Conservation (phyloP, 768 basidiomycete genomes). For the Tubosaeta sp. region DNA sequence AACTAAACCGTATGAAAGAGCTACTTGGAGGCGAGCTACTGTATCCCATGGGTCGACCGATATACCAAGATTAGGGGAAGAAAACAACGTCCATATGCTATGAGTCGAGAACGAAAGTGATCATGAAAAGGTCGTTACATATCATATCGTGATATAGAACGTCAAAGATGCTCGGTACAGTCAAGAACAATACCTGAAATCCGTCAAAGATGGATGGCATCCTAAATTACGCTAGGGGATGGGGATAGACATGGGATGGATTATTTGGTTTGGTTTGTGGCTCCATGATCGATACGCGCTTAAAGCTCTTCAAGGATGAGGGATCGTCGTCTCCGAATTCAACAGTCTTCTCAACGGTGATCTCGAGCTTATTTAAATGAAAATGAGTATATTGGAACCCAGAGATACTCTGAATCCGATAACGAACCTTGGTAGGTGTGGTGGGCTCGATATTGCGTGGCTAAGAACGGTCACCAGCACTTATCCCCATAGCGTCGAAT, state of each 20-base stretch:
- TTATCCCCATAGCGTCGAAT: not conserved
- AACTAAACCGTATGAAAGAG: no score
- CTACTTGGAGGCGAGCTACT: not conserved
- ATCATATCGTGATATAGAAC: not conserved
- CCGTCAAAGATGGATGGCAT: not conserved
- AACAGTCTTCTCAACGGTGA: constrained; percentile 28
- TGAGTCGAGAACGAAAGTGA: not conserved
- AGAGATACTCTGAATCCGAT: not conserved
- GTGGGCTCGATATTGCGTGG: constrained; percentile 6
- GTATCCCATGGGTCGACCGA: not conserved
- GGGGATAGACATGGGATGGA: not conserved
- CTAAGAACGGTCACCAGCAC: not conserved
- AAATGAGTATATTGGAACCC: not conserved
- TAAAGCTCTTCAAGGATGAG: not conserved
- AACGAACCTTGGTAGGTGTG: constrained; percentile 18
- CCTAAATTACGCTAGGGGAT: not conserved
- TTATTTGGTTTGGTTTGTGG: constrained; percentile 7
- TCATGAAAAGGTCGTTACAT: not conserved
- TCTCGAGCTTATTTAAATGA: constrained; percentile 19
- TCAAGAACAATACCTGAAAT: not conserved
- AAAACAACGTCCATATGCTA: not conserved
- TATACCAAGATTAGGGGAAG: not conserved
- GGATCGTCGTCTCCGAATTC: constrained; percentile 20
- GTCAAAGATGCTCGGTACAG: constrained; percentile 36
- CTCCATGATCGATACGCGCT: constrained; percentile 8